Evolutionary conservation across 768 basidiomycete species (phyloP), one percentile per base, ranked within the genome.

Genomic region (Serpula lacrymans): DNA sequence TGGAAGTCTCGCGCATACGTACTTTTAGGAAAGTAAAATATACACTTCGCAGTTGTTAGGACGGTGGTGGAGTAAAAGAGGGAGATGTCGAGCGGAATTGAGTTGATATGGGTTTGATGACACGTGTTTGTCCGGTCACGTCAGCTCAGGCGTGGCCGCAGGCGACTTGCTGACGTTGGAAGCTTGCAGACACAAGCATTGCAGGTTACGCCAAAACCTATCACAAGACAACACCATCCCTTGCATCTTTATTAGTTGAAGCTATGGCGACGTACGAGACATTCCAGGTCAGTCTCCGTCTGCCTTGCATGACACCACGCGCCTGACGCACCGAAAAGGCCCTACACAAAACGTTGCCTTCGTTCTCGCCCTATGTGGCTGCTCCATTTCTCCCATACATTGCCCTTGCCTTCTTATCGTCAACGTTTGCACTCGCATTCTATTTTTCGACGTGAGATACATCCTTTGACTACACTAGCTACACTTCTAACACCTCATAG

Each of bases 391-490:
- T 96, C 23, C 87, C 89, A 3, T 80, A 74, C 57, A 67, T 93
- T 51, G 86, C 92, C 7, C 76, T 88, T 53, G 40, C 84, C 47
- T 77, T 88, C 46, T 75, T 95, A 31, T 55, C 77, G 1, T 65
- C 78, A 13, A 91, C 91, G 1, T 94, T 96, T 57, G 77, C 57
- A n/a, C 78, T 94, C 29, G 77, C 85, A 0, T 95, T 95, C 71
- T 91, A 93, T 69, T 90, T 89, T 63, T 84, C 92, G 46, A 95
- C 81, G 82, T 88, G 57, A 46, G 81, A 73, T 31, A 37, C 20
- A 24, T 39, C 24, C 35, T 39, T 31, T n/a, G 27, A 13, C 23
- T 43, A 23, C 13, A 12, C 24, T 16, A 26, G 21, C 25, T 43
- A 36, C 28, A 37, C 40, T 42, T 45, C 44, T 51, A 23, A 31